These are phyloP conservation scores for Tricholoma sp. DNA, from an alignment of 768 basidiomycete species.

Conservation along the genomic window DNA sequence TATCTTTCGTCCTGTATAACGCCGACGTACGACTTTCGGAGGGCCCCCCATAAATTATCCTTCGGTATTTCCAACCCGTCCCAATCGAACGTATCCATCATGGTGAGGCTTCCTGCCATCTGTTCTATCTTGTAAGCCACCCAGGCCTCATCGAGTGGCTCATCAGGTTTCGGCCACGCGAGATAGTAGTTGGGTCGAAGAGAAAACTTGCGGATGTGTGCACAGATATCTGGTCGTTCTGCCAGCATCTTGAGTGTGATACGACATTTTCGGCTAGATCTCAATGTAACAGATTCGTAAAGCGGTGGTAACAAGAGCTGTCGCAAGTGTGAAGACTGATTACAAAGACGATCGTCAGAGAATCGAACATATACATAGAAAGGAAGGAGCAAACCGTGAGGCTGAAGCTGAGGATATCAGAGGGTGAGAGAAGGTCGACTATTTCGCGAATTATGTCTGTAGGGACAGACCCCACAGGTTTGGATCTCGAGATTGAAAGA, in stretches of 20 bases:
- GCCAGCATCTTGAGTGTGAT: constrained; percentile 32
- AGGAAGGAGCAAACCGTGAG: constrained; percentile 27
- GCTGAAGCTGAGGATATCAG: constrained; percentile 38
- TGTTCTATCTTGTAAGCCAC: constrained; percentile 30
- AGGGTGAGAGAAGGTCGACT: constrained; percentile 27
- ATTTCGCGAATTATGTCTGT: constrained; percentile 36
- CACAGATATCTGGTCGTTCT: constrained; percentile 30
- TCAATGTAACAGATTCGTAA: constrained; percentile 40
- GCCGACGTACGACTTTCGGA: constrained; percentile 32
- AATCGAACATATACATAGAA: constrained; percentile 4
- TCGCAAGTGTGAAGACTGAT: constrained; percentile 28
- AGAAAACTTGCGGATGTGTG: constrained; percentile 36
- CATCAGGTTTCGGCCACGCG: constrained; percentile 42
- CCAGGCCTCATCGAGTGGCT: constrained; percentile 35
- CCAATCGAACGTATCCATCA: constrained; percentile 45
- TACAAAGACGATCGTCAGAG: background rate
- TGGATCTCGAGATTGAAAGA: constrained; percentile 19
- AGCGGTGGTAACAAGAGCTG: constrained; percentile 33
- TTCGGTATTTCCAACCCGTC: constrained; percentile 43
- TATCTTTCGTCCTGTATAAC: background rate
- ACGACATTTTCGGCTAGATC: constrained; percentile 36
- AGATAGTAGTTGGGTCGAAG: constrained; percentile 49
- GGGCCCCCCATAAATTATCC: constrained; percentile 36
- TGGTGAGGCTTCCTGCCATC: constrained; percentile 28
- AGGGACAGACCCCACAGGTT: constrained; percentile 27